Evolutionary conservation across 2,329 filamentous ascomycete species (phyloP), one percentile per base, ranked within the genome.

Genomic region (Aureobasidium vineae): DNA sequence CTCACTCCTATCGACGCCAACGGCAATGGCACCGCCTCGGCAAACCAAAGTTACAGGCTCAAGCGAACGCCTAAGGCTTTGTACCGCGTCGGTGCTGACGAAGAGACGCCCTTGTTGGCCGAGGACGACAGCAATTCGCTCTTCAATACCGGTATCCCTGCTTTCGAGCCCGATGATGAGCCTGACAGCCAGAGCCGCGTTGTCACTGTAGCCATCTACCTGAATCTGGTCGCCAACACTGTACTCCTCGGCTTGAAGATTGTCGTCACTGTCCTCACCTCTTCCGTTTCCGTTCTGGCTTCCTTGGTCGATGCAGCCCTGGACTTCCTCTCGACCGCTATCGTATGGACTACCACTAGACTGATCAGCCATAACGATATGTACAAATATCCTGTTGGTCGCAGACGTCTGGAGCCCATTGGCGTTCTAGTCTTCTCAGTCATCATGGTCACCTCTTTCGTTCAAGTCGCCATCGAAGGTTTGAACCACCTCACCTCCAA

Each of bases 371-470:
- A 86, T 66, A 86, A 88, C 68, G 90, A 94, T 73, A 86, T 88
- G 71, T 89, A 93, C 75, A 83, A 83, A 26, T 92, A 92, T 71
- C 91, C 91, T 0, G 86, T 92, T n/a, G 91, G 91, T 10, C 84
- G 91, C 21, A 85, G 89, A 43, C 85, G 88, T 56, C 82, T 95
- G 53, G 91, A 94, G 73, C 91, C 91, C 1, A 84, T 95, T 6
- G 91, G 91, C 33, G 88, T 95, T 2, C 81, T 95, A 5, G 87
- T 94, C 65, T 95, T 94, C 78, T 90, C 88, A 19, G 85, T 93
- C 68, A 90, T 94, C 74, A 95, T 95, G 90, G 89, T 94, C 69
- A 92, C 89, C 0, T 90, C 89, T 0, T 94, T 95, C 78, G 86
- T 87, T 70, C 91, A 95, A 77, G 90, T 95, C 47, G 86, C 84